phyloP scores from a whole-genome alignment of 1,284 basidiomycete species.

The Cystobasidium slooffiae region DNA sequence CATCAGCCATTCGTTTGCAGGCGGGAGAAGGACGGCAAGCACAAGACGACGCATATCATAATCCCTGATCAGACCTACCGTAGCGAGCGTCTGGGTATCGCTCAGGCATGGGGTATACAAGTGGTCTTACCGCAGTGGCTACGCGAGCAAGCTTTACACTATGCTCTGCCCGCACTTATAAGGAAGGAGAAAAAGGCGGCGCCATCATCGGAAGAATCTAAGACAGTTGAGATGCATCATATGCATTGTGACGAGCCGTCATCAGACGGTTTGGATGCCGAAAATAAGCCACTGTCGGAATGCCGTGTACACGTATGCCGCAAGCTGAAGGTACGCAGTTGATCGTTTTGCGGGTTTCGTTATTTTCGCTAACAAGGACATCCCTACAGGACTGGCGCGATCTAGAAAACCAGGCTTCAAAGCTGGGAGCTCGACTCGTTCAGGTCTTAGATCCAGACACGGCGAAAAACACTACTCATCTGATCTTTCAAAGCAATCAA shows the following conservation, averaged over 20 bases:
- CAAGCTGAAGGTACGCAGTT: not conserved
- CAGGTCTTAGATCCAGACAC: not conserved
- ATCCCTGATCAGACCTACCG: constrained; percentile 17
- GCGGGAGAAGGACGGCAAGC: constrained; percentile 6
- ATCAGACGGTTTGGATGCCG: not conserved
- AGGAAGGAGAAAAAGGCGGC: not conserved
- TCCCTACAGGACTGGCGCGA: constrained; percentile 1
- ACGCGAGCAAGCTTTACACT: constrained; percentile 11
- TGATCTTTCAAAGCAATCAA: constrained; percentile 13
- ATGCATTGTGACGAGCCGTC: not conserved
- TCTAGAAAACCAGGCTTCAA: not conserved
- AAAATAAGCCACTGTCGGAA: not conserved
- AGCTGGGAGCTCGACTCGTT: not conserved
- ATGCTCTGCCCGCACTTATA: not conserved
- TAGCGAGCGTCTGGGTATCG: constrained; percentile 16
- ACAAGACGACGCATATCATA: constrained; percentile 34
- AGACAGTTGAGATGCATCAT: not conserved
- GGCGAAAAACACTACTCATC: constrained; percentile 20
- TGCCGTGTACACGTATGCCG: constrained; percentile 8
- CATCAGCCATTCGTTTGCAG: not conserved
- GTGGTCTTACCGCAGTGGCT: constrained; percentile 18
- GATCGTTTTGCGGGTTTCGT: not conserved
- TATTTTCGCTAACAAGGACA: no score
- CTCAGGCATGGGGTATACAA: constrained; percentile 29
- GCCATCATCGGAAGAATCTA: not conserved